phyloP scores from a whole-genome alignment of 2,329 filamentous ascomycete genomes.

The Claviceps paspali region DNA sequence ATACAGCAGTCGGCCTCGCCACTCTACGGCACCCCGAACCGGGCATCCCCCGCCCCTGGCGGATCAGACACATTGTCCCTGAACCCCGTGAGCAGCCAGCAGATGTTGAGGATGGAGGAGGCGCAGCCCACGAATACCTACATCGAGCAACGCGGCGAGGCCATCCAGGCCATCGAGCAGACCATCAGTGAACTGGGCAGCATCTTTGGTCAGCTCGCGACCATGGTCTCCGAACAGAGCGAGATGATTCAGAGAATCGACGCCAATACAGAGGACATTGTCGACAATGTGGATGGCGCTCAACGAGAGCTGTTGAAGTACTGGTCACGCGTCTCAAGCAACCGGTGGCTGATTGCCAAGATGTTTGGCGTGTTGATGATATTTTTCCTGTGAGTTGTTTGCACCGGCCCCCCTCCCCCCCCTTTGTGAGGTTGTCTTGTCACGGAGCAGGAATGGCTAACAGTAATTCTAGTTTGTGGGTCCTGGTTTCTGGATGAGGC shows the following conservation, averaged over 20 bases:
- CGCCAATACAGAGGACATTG: slow-evolving; percentile 92
- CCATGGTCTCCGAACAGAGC: slow-evolving; percentile 94
- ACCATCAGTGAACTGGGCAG: slow-evolving; percentile 82
- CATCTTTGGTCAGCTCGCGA: slow-evolving; percentile 86
- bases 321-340: slow-evolving; percentile 86
- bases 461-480: slow-evolving; percentile 19
- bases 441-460: slow-evolving; percentile 1
- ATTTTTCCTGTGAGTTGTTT: slow-evolving; percentile 52
- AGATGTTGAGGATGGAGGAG: slow-evolving; percentile 86
- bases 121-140: slow-evolving; percentile 75
- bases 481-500: slow-evolving; percentile 22
- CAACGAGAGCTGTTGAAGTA: slow-evolving; percentile 94
- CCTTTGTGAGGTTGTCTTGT: not conserved
- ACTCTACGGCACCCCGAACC: slow-evolving; percentile 64
- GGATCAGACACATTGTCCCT: slow-evolving; percentile 66
- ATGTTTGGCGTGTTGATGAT: slow-evolving; percentile 79
- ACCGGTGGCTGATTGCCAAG: slow-evolving; percentile 85
- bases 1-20: slow-evolving; percentile 68
- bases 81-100: slow-evolving; percentile 67
- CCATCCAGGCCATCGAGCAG: slow-evolving; percentile 90
- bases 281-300: slow-evolving; percentile 95
- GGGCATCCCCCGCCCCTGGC: slow-evolving; percentile 50
- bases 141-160: slow-evolving; percentile 84
- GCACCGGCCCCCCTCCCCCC: not conserved
- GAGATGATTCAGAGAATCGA: slow-evolving; percentile 97